These are phyloP conservation scores for Leishmania major DNA, from an alignment of 208 protist species.

Conservation along the genomic window DNA sequence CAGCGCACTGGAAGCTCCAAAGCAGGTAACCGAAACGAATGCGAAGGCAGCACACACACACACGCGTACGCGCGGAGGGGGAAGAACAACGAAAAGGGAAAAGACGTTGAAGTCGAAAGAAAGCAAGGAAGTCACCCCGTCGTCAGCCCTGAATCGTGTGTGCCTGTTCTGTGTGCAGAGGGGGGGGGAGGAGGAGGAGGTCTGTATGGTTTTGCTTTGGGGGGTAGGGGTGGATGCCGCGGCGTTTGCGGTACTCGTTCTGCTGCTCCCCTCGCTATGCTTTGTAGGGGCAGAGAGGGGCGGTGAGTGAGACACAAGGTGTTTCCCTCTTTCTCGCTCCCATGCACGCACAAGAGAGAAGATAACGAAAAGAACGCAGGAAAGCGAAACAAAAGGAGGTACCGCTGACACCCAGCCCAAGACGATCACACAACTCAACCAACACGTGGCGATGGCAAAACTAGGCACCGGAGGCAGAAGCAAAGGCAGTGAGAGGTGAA, in stretches of 20 bases:
- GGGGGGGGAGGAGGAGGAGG: background rate
- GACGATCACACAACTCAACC: background rate
- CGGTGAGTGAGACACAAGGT: background rate
- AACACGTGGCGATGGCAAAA: too few relatives aligned
- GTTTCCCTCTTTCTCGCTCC: background rate
- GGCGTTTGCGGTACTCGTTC: background rate
- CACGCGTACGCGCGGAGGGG: background rate
- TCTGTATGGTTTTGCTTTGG: background rate
- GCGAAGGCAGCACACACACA: background rate
- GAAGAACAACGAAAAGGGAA: background rate
- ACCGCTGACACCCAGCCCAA: background rate
- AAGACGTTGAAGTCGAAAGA: background rate
- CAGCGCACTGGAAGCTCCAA: background rate
- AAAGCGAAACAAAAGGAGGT: background rate
- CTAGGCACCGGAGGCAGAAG: background rate
- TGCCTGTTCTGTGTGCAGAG: background rate
- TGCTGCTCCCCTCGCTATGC: background rate
- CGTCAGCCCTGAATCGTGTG: background rate
- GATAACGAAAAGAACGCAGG: background rate
- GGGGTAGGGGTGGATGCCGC: background rate
- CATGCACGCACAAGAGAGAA: background rate
- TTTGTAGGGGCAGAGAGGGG: background rate
- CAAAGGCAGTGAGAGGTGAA: background rate
- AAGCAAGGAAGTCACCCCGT: background rate
- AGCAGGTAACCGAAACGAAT: background rate